Evolutionary conservation across 805 yeast species (phyloP).

Genomic region (Alloascoidea hylecoeti): DNA sequence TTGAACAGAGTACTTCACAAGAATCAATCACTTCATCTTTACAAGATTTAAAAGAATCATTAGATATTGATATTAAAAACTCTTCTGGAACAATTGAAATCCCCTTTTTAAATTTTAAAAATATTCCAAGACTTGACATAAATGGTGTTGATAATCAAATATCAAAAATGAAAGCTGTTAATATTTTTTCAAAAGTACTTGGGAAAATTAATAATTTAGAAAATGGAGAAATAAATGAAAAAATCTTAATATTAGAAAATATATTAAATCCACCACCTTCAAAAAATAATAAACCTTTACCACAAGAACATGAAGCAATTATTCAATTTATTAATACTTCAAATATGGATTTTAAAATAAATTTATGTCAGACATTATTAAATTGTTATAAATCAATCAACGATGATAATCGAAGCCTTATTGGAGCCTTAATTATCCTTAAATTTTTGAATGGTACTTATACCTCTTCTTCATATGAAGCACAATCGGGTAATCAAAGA

Average conservation of each 20-base stretch:
- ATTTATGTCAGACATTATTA: conserved; percentile 64
- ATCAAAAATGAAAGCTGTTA: conserved; percentile 57
- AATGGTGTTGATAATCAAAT: conserved; percentile 42
- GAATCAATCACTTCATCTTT: conserved; percentile 15
- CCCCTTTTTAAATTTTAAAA: conserved; percentile 39
- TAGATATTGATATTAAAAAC: conserved; percentile 4
- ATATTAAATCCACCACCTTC: conserved; percentile 24
- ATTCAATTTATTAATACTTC: conserved; percentile 45
- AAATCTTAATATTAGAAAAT: conserved; percentile 25
- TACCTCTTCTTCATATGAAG: conserved; percentile 12
- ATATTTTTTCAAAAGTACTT: conserved; percentile 43
- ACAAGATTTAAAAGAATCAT: conserved; percentile 8
- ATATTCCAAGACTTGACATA: conserved; percentile 40
- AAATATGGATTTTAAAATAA: conserved; percentile 50
- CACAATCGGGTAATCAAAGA: conserved; percentile 19
- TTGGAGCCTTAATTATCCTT: conserved; percentile 26
- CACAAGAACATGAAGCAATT: conserved; percentile 34
- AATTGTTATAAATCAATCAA: conserved; percentile 30
- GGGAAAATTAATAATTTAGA: conserved; percentile 14
- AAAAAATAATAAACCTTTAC: conserved; percentile 5
- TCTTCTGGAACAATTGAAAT: conserved; percentile 16
- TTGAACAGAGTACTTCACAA: conserved; percentile 18
- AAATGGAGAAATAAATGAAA: conserved; percentile 13
- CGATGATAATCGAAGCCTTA: conserved; percentile 34
- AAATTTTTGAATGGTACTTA: conserved; percentile 26